phyloP scores from a whole-genome alignment of 1,284 basidiomycete species.

The Pascua sp. region DNA sequence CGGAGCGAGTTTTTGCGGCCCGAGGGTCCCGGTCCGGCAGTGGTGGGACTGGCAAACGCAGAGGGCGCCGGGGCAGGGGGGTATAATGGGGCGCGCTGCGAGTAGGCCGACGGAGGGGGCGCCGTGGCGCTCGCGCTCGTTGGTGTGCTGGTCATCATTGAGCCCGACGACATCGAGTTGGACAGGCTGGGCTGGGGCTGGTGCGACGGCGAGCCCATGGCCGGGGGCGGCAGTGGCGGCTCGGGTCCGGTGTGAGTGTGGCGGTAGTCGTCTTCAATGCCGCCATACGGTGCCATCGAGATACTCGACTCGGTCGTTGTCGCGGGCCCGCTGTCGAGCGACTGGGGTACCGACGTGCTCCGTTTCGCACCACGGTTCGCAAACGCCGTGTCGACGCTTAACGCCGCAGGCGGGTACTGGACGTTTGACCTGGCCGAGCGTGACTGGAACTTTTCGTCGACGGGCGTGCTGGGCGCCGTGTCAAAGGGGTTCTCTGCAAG shows the following conservation, averaged over 20 bases:
- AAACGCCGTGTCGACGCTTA: conserved; percentile 1
- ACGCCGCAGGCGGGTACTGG: background rate
- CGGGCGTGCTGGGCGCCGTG: conserved; percentile 15
- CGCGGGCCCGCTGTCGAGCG: background rate
- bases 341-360: background rate
- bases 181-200: background rate
- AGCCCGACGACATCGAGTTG: background rate
- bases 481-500: conserved; percentile 13
- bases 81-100: background rate
- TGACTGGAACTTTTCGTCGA: conserved; percentile 4
- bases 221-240: background rate
- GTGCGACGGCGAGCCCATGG: background rate
- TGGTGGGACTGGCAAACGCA: background rate
- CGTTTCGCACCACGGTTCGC: background rate
- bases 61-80: background rate
- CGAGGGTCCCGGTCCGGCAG: no score
- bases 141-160: background rate
- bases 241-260: background rate
- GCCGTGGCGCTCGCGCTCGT: background rate
- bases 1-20: conserved; percentile 15
- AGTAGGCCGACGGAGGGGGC: background rate
- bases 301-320: background rate
- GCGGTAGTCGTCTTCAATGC: background rate
- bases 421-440: background rate
- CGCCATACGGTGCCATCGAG: background rate